Evolutionary conservation across 495 filamentous ascomycete species (phyloP).

Genomic region (Clohesyomyces aquaticus): DNA sequence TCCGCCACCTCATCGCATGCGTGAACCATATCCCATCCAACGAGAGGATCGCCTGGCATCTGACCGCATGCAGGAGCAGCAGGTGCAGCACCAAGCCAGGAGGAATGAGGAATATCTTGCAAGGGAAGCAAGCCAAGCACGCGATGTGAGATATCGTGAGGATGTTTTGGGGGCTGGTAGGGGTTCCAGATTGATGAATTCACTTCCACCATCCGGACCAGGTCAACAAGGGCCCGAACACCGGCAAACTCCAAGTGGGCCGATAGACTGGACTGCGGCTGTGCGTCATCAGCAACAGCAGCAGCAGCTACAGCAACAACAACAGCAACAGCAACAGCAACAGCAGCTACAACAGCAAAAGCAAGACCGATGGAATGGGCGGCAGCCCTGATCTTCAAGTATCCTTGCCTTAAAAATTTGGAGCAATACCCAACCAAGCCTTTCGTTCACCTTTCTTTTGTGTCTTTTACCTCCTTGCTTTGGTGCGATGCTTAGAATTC

Average conservation of each 20-base stretch:
- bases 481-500: too few relatives aligned
- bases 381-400: too few relatives aligned
- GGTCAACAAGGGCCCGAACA: constrained; percentile 33
- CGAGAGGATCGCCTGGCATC: constrained; percentile 14
- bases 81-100: constrained; percentile 22
- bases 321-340: too few relatives aligned
- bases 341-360: too few relatives aligned
- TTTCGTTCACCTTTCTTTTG: too few relatives aligned
- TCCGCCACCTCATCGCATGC: constrained; percentile 16
- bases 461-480: too few relatives aligned
- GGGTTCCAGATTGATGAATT: background rate
- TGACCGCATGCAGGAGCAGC: constrained; percentile 38
- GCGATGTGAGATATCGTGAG: constrained; percentile 7
- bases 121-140: too few relatives aligned
- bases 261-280: constrained; percentile 22
- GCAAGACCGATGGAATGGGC: too few relatives aligned
- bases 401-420: too few relatives aligned
- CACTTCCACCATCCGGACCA: constrained; percentile 7
- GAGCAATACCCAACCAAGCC: too few relatives aligned
- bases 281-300: constrained; percentile 18
- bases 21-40: constrained; percentile 18
- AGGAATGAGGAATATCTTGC: constrained; percentile 11
- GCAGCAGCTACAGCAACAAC: too few relatives aligned
- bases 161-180: constrained; percentile 22
- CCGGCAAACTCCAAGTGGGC: background rate